Conservation (phyloP, 345 rosid species). For the Stellera chamaejasme region DNA sequence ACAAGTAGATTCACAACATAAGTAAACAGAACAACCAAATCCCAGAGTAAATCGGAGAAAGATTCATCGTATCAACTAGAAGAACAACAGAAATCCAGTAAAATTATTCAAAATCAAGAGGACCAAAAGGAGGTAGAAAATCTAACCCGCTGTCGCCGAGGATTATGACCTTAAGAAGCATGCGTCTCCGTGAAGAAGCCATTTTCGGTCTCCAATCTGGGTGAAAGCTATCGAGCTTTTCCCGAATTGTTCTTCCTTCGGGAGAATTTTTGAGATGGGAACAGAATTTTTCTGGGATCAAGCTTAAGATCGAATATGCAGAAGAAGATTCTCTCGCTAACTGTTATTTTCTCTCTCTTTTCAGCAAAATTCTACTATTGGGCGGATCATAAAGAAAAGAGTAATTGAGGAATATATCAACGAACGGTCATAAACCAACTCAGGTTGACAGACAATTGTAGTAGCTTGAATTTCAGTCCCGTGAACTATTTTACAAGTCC, state of each 20-base stretch:
- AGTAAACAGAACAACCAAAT: too few species aligned
- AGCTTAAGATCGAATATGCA: too few species aligned
- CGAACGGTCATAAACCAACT: too few species aligned
- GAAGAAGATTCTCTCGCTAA: too few species aligned
- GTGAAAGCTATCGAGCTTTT: slow-evolving; percentile 1
- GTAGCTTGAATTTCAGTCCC: too few species aligned
- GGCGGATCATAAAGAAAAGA: too few species aligned
- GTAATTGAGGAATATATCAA: too few species aligned
- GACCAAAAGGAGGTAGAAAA: background rate
- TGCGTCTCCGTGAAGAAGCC: slow-evolving; percentile 58
- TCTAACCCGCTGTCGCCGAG: slow-evolving; percentile 66
- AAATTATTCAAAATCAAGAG: too few species aligned
- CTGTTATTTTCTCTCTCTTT: too few species aligned
- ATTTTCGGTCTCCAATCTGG: slow-evolving; percentile 13
- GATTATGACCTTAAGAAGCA: slow-evolving; percentile 57
- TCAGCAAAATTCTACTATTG: too few species aligned
- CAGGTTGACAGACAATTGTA: too few species aligned
- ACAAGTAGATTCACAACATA: background rate
- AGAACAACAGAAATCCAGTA: background rate
- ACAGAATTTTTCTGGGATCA: background rate
- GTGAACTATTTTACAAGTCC: too few species aligned
- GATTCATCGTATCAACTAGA: background rate
- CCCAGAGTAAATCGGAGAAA: background rate
- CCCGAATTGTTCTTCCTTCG: background rate
- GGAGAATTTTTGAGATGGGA: background rate